A percentile compares a stretch with the other conserved stretches of the same genome.
Evolutionary conservation across 2,329 filamentous ascomycete species (phyloP).

Genomic region (Epichloe sylvatica): DNA sequence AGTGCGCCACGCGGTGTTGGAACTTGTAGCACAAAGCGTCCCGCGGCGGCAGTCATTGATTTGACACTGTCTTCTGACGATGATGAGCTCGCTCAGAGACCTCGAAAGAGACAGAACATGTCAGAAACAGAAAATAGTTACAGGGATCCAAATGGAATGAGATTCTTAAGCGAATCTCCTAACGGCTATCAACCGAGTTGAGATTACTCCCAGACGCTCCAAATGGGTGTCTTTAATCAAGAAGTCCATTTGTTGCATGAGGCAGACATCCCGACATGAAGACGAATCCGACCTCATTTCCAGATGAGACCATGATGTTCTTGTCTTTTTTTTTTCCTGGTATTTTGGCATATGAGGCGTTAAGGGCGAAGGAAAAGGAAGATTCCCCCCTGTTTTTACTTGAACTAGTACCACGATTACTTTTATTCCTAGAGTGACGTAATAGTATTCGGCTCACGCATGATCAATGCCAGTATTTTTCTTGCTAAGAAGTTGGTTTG

Average conservation of each 20-base stretch:
- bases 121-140: slow-evolving; percentile 14
- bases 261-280: background rate
- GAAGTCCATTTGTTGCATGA: background rate
- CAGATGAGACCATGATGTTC: background rate
- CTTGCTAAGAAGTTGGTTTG: too few relatives aligned
- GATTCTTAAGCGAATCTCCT: slow-evolving; percentile 13
- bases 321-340: background rate
- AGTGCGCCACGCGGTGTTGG: slow-evolving; percentile 20
- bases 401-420: background rate
- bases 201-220: background rate
- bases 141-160: slow-evolving; percentile 8
- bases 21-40: slow-evolving; percentile 32
- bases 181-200: slow-evolving; percentile 8
- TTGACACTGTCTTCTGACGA: slow-evolving; percentile 43
- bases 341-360: slow-evolving; percentile 11
- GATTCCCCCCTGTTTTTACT: slow-evolving; percentile 13
- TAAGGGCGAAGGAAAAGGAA: slow-evolving; percentile 9
- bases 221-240: background rate
- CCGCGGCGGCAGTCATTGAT: slow-evolving; percentile 41
- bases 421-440: background rate
- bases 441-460: background rate
- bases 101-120: slow-evolving; percentile 33
- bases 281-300: background rate
- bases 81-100: slow-evolving; percentile 31
- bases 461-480: too few relatives aligned